A percentile compares a stretch with the other conserved stretches of the same genome.
These are phyloP conservation scores for Trametes villosa DNA, from an alignment of 768 basidiomycete species.

Conservation along the genomic window DNA sequence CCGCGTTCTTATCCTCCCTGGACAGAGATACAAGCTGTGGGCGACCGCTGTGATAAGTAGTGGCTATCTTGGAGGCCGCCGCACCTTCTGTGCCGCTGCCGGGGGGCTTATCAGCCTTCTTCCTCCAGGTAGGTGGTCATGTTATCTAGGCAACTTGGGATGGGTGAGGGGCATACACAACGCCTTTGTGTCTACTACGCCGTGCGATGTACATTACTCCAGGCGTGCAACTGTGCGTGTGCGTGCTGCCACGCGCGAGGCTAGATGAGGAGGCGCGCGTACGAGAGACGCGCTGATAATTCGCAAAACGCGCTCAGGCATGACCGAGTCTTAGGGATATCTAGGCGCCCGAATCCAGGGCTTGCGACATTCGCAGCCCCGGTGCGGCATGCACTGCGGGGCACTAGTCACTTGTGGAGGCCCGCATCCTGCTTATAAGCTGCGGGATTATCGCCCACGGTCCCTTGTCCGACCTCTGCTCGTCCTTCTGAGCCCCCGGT, in stretches of 20 bases:
- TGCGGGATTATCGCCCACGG: background rate
- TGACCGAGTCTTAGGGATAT: conserved; percentile 6
- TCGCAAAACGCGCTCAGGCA: background rate
- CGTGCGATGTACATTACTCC: background rate
- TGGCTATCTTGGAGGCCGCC: conserved; percentile 2
- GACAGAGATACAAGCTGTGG: background rate
- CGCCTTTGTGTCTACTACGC: background rate
- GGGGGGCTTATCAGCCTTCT: conserved; percentile 2
- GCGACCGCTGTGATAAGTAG: background rate
- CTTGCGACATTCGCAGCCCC: conserved; percentile 10
- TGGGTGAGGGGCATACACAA: background rate
- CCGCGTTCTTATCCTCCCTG: background rate
- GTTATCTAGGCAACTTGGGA: background rate
- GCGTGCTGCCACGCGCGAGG: too few species aligned
- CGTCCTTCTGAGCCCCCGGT: background rate
- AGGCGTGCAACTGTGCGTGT: too few species aligned
- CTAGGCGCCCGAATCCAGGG: conserved; percentile 15
- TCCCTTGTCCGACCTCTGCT: too few species aligned
- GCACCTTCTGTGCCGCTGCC: background rate
- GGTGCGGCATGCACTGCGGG: background rate
- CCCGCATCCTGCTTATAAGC: background rate
- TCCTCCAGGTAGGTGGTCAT: background rate
- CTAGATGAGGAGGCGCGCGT: background rate
- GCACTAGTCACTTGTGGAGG: background rate
- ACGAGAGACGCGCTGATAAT: background rate